Percentiles rank a stretch among this genome's conserved stretches.
Conservation (phyloP, 2,329 filamentous ascomycete genomes). For the Penicillium sp. region DNA sequence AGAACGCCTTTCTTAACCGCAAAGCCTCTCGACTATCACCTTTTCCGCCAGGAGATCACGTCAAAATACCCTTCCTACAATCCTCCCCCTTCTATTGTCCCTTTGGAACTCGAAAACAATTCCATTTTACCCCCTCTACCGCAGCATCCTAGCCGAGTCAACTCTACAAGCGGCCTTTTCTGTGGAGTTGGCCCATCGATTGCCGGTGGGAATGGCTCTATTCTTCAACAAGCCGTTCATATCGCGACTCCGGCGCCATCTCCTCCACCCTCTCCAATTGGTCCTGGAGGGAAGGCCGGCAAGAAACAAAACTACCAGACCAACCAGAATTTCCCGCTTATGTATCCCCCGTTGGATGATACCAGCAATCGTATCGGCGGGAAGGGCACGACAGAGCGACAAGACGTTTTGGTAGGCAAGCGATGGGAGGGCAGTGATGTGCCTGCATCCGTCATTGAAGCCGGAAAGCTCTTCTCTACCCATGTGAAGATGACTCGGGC, state of each 20-base stretch:
- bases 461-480: slow-evolving; percentile 87
- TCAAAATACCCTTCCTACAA: slow-evolving; percentile 98
- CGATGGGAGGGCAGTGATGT: slow-evolving; percentile 93
- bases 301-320: slow-evolving; percentile 99
- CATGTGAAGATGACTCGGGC: slow-evolving; percentile 90
- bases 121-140: slow-evolving; percentile 86
- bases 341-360: slow-evolving; percentile 91
- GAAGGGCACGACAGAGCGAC: slow-evolving; percentile 80
- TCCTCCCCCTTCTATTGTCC: slow-evolving; percentile 80
- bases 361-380: slow-evolving; percentile 89
- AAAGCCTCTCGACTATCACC: slow-evolving; percentile 92
- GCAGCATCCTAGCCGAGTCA: slow-evolving; percentile 70
- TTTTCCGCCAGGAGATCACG: slow-evolving; percentile 94
- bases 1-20: slow-evolving; percentile 84
- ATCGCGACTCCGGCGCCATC: slow-evolving; percentile 98
- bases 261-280: slow-evolving; percentile 88
- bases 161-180: slow-evolving; percentile 67
- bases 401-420: slow-evolving; percentile 79
- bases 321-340: slow-evolving; percentile 97
- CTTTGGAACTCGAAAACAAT: slow-evolving; percentile 87
- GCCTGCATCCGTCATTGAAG: slow-evolving; percentile 91
- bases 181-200: slow-evolving; percentile 59
- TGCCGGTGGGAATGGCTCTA: slow-evolving; percentile 63
- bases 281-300: slow-evolving; percentile 81
- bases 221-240: slow-evolving; percentile 93